phyloP scores from a whole-genome alignment of 2,329 filamentous ascomycete species.

The Talaromyces verruculosus region DNA sequence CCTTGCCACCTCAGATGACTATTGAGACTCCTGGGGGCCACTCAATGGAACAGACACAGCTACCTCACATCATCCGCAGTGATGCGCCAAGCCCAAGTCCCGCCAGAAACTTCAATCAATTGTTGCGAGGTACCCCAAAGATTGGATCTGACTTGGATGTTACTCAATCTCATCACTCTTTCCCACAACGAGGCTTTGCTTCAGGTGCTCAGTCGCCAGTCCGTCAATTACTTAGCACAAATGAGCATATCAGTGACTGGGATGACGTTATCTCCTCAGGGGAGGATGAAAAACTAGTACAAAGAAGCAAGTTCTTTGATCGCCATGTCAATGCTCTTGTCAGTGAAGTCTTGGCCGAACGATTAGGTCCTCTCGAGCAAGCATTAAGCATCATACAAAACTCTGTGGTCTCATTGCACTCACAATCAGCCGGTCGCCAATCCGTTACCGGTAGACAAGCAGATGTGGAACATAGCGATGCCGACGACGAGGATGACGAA shows the following conservation, averaged over 20 bases:
- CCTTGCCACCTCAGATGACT: slow-evolving; percentile 29
- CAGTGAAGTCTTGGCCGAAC: slow-evolving; percentile 70
- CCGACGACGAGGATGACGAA: slow-evolving; percentile 81
- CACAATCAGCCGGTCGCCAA: slow-evolving; percentile 57
- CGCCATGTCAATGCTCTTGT: slow-evolving; percentile 85
- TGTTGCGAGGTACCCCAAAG: slow-evolving; percentile 47
- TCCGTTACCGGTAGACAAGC: slow-evolving; percentile 66
- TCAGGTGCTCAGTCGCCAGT: slow-evolving; percentile 56
- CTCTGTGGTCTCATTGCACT: slow-evolving; percentile 60
- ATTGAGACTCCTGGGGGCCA: slow-evolving; percentile 46
- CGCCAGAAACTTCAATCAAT: slow-evolving; percentile 52
- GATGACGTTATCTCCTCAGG: slow-evolving; percentile 79
- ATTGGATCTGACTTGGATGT: slow-evolving; percentile 36
- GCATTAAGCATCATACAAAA: slow-evolving; percentile 74
- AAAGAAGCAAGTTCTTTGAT: slow-evolving; percentile 85
- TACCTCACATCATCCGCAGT: slow-evolving; percentile 57
- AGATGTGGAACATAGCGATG: slow-evolving; percentile 77
- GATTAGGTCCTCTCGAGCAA: slow-evolving; percentile 77
- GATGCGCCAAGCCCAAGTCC: slow-evolving; percentile 74
- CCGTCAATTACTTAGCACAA: slow-evolving; percentile 61
- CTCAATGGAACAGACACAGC: slow-evolving; percentile 46
- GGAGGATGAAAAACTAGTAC: slow-evolving; percentile 79
- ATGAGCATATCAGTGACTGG: slow-evolving; percentile 81
- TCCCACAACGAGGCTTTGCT: slow-evolving; percentile 64
- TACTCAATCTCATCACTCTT: slow-evolving; percentile 44